Conservation (phyloP, 805 yeast species). For the Saccharomycopsis synnaedendra region DNA sequence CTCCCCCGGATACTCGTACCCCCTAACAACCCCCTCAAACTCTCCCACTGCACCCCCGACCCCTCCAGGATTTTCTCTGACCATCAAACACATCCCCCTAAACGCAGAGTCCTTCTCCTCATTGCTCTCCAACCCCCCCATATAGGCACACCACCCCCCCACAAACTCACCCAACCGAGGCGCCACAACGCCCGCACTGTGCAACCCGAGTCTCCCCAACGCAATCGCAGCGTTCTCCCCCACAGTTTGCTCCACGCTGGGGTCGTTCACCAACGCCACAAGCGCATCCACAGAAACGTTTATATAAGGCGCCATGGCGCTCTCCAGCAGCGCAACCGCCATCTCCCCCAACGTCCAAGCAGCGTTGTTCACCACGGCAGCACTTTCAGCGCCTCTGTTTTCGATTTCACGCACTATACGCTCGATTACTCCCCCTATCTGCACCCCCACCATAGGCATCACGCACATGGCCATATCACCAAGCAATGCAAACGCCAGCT, state of each 20-base stretch:
- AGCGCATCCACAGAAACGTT: constrained; percentile 42
- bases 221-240: constrained; percentile 85
- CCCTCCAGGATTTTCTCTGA: constrained; percentile 57
- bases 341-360: constrained; percentile 92
- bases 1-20: constrained; percentile 39
- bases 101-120: constrained; percentile 85
- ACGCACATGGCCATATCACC: constrained; percentile 78
- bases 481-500: constrained; percentile 76
- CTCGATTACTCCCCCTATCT: constrained; percentile 25
- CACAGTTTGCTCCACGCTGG: constrained; percentile 49
- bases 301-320: constrained; percentile 40
- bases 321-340: constrained; percentile 41
- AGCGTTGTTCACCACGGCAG: constrained; percentile 75
- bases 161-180: constrained; percentile 48
- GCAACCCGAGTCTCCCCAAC: constrained; percentile 72
- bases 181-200: constrained; percentile 46
- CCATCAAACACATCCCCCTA: constrained; percentile 66
- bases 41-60: constrained; percentile 29
- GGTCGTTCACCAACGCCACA: constrained; percentile 45
- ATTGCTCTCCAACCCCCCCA: constrained; percentile 59
- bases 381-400: constrained; percentile 35
- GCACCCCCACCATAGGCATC: constrained; percentile 26
- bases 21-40: constrained; percentile 39
- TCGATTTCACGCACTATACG: constrained; percentile 61
- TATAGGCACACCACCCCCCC: constrained; percentile 58